phyloP scores from a whole-genome alignment of 2,329 filamentous ascomycete genomes.

The Colletotrichum siamense region DNA sequence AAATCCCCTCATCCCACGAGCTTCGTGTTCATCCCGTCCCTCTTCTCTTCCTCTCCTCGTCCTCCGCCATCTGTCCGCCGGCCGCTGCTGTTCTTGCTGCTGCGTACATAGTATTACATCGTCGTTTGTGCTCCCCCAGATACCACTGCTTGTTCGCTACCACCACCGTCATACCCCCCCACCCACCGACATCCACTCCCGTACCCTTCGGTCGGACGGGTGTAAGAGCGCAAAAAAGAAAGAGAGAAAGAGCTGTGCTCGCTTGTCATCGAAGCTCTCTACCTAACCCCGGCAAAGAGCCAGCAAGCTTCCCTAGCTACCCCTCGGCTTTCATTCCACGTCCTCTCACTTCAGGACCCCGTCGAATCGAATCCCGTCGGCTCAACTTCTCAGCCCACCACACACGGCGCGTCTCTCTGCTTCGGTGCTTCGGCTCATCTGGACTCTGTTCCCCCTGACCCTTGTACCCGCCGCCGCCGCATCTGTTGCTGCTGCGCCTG shows the following conservation, averaged over 20 bases:
- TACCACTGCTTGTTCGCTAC: neutral
- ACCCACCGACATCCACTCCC: conserved; percentile 12
- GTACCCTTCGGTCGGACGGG: conserved; percentile 14
- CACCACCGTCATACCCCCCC: conserved; percentile 1
- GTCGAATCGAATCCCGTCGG: conserved; percentile 4
- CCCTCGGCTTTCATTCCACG: neutral
- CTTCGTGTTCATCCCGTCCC: conserved; percentile 3
- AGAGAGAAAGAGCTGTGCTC: conserved; percentile 14
- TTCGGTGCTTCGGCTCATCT: conserved; percentile 19
- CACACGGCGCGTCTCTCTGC: neutral
- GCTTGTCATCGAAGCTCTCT: conserved; percentile 9
- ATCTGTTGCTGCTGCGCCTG: conserved; percentile 15
- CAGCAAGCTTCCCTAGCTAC: neutral
- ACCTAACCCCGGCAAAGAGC: neutral
- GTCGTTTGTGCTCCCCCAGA: neutral
- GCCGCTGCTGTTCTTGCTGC: neutral
- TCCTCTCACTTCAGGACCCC: neutral
- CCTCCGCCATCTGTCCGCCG: neutral
- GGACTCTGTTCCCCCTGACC: neutral
- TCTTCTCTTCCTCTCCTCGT: neutral
- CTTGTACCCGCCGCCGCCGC: conserved; percentile 4
- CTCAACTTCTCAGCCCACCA: conserved; percentile 11
- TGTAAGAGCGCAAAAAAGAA: neutral
- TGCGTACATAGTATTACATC: neutral
- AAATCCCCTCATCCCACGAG: conserved; percentile 20